A percentile compares a stretch with the other conserved stretches of the same genome.
Conservation (phyloP, 2,329 filamentous ascomycete genomes). For the Verticillium dahliae region DNA sequence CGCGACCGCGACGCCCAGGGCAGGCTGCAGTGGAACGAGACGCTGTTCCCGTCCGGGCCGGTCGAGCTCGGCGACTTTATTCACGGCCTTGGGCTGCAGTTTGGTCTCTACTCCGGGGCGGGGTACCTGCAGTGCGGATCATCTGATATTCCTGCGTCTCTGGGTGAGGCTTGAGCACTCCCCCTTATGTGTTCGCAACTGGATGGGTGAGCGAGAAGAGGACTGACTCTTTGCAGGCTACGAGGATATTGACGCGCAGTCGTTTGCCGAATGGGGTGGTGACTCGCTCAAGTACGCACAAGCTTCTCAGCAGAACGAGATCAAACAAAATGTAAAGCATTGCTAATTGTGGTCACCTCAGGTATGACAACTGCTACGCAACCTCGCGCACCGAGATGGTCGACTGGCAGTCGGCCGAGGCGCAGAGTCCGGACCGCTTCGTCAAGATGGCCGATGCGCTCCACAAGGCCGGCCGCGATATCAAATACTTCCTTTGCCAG, state of each 20-base stretch:
- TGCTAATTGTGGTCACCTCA: constrained; percentile 3
- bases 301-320: too few relatives aligned
- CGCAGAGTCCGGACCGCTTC: constrained; percentile 33
- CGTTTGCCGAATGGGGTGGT: constrained; percentile 35
- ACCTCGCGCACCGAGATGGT: constrained; percentile 34
- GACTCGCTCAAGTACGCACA: constrained; percentile 43
- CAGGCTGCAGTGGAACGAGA: constrained; percentile 41
- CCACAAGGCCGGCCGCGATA: constrained; percentile 28
- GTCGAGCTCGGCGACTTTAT: constrained; percentile 42
- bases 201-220: not conserved
- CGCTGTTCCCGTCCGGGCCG: constrained; percentile 42
- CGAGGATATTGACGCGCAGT: constrained; percentile 32
- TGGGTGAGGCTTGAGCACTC: constrained; percentile 22
- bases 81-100: constrained; percentile 39
- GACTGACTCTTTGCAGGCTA: constrained; percentile 20
- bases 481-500: constrained; percentile 45
- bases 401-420: constrained; percentile 28
- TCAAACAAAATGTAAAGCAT: too few relatives aligned
- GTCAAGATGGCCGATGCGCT: constrained; percentile 38
- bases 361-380: constrained; percentile 44
- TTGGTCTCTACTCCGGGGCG: constrained; percentile 48
- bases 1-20: constrained; percentile 32
- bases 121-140: constrained; percentile 38
- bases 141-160: constrained; percentile 32
- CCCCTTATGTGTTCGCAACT: not conserved